These are phyloP conservation scores for Colletotrichum incanum DNA, from an alignment of 2,329 filamentous ascomycete genomes.

Conservation along the genomic window DNA sequence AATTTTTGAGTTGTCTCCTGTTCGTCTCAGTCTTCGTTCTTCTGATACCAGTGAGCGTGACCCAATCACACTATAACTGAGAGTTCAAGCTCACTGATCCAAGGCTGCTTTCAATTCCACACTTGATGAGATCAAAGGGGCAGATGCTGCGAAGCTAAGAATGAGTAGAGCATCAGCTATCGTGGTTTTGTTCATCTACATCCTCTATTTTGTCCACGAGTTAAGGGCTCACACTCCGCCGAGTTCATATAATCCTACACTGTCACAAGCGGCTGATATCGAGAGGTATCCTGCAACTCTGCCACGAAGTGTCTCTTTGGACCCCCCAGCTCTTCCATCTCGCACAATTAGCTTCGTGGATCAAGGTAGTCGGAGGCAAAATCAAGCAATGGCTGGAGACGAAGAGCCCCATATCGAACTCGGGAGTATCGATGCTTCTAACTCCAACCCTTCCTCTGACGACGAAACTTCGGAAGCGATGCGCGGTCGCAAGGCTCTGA, in stretches of 20 bases:
- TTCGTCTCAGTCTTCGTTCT: conserved; percentile 58
- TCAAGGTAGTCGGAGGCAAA: conserved; percentile 26
- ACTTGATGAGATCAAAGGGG: conserved; percentile 71
- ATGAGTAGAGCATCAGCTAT: conserved; percentile 86
- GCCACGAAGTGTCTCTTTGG: neutral
- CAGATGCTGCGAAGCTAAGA: conserved; percentile 75
- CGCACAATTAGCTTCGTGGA: conserved; percentile 52
- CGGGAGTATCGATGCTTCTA: neutral
- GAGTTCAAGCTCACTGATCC: neutral
- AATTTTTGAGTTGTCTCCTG: conserved; percentile 55
- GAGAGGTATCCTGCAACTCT: conserved; percentile 6
- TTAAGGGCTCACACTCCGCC: conserved; percentile 71
- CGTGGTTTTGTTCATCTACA: conserved; percentile 81
- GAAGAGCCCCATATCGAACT: conserved; percentile 35
- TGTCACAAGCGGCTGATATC: conserved; percentile 2
- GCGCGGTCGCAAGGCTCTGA: neutral
- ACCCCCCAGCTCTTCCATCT: conserved; percentile 16
- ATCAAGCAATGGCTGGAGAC: neutral
- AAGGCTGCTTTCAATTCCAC: conserved; percentile 60
- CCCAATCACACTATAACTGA: neutral
- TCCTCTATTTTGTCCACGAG: conserved; percentile 82
- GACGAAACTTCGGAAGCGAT: neutral
- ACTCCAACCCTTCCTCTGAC: conserved; percentile 22
- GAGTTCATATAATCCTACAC: conserved; percentile 70
- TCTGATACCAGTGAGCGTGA: conserved; percentile 53